phyloP scores from a whole-genome alignment of 257 asterid genomes.

The Osmanthus fragrans region DNA sequence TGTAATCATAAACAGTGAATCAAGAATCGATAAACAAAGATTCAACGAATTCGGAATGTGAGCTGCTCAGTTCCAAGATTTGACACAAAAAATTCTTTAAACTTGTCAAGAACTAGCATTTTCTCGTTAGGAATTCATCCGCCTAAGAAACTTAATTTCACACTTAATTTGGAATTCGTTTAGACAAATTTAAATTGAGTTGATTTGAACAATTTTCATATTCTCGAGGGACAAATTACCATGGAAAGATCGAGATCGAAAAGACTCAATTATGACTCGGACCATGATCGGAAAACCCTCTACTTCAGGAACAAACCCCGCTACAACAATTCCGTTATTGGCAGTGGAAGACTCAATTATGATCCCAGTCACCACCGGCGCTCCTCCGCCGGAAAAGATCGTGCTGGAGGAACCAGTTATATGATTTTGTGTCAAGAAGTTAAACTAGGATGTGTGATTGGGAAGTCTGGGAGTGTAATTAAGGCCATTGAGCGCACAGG shows the following conservation, averaged over 20 bases:
- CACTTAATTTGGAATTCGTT: not conserved
- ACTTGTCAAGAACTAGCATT: not conserved
- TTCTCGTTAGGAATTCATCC: not conserved
- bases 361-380: conserved; percentile 46
- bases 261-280: conserved; percentile 69
- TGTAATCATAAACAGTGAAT: not conserved
- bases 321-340: conserved; percentile 41
- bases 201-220: not conserved
- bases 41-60: not conserved
- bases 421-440: conserved; percentile 80
- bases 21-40: not conserved
- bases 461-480: conserved; percentile 84
- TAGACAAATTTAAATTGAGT: not conserved
- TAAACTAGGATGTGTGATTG: conserved; percentile 92
- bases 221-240: not conserved
- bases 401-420: conserved; percentile 60
- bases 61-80: not conserved
- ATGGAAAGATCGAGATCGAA: conserved; percentile 89
- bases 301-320: conserved; percentile 40
- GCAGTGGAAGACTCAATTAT: conserved; percentile 46
- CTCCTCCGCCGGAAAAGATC: conserved; percentile 25
- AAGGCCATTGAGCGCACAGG: conserved; percentile 88
- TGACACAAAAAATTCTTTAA: not conserved
- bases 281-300: conserved; percentile 62
- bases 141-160: too few species aligned